These are phyloP conservation scores for Kazachstania kunashirensis DNA, from an alignment of 805 yeast genomes.

Conservation along the genomic window DNA sequence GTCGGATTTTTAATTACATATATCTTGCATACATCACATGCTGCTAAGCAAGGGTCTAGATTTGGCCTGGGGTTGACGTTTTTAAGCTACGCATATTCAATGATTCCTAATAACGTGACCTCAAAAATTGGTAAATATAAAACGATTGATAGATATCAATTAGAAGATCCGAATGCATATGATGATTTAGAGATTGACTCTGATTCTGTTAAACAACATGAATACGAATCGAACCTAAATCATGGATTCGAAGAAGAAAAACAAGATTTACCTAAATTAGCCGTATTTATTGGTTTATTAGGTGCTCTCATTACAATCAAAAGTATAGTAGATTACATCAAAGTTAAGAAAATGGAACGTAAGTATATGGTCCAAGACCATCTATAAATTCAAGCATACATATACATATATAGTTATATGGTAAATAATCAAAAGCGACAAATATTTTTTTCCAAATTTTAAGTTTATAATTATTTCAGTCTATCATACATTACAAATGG, in stretches of 20 bases:
- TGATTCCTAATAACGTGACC: conserved; percentile 38
- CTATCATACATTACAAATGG: not conserved
- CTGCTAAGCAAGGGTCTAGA: conserved; percentile 90
- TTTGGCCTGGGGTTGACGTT: conserved; percentile 85
- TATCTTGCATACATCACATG: conserved; percentile 88
- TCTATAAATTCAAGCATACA: not conserved
- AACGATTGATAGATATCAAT: conserved; percentile 36
- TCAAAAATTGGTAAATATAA: conserved; percentile 26
- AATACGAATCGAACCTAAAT: conserved; percentile 24
- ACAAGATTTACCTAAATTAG: conserved; percentile 41
- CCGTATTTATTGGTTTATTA: conserved; percentile 52
- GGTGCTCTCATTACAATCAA: conserved; percentile 60
- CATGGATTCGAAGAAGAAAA: conserved; percentile 27
- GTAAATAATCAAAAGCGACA: not conserved
- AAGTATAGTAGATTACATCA: conserved; percentile 60
- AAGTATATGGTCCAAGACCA: conserved; percentile 22
- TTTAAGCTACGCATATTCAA: conserved; percentile 54
- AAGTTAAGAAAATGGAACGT: conserved; percentile 69
- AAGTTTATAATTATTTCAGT: not conserved
- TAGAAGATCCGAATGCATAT: conserved; percentile 49
- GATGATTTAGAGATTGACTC: conserved; percentile 31
- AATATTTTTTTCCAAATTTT: not conserved
- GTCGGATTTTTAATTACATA: conserved; percentile 89
- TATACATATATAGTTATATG: not conserved
- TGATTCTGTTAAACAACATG: conserved; percentile 18